Conservation (phyloP, 176 grass and related monocot species). For the Typha latifolia region DNA sequence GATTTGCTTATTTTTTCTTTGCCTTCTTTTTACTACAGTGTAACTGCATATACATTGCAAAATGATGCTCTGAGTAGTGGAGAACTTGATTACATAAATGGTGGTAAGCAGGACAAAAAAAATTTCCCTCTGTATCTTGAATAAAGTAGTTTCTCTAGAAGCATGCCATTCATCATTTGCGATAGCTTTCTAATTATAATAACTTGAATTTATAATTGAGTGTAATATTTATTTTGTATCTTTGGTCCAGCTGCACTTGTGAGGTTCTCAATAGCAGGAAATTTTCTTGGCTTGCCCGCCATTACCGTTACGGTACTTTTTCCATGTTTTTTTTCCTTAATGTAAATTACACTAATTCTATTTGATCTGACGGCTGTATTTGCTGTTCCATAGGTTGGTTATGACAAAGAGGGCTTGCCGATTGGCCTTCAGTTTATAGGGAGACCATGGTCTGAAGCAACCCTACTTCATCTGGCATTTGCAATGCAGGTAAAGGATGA, state of each 20-base stretch:
- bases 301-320: conserved; percentile 59
- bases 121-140: neutral
- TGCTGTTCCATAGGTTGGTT: conserved; percentile 32
- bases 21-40: conserved; percentile 29
- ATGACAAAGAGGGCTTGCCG: conserved; percentile 59
- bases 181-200: neutral
- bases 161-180: too few species aligned
- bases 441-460: conserved; percentile 79
- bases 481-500: conserved; percentile 51
- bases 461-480: conserved; percentile 68
- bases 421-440: conserved; percentile 85
- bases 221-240: neutral
- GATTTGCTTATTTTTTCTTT: neutral
- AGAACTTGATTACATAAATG: conserved; percentile 93
- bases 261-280: conserved; percentile 79
- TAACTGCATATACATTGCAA: conserved; percentile 52
- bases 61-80: conserved; percentile 48
- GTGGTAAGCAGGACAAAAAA: conserved; percentile 29
- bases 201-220: neutral
- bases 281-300: conserved; percentile 87
- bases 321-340: neutral
- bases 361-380: neutral
- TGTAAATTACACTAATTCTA: too few species aligned
- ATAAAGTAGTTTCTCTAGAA: neutral
- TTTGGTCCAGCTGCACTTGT: conserved; percentile 48